These are phyloP conservation scores for Arthroderma sp. DNA, from an alignment of 2,329 filamentous ascomycete species.

Conservation along the genomic window DNA sequence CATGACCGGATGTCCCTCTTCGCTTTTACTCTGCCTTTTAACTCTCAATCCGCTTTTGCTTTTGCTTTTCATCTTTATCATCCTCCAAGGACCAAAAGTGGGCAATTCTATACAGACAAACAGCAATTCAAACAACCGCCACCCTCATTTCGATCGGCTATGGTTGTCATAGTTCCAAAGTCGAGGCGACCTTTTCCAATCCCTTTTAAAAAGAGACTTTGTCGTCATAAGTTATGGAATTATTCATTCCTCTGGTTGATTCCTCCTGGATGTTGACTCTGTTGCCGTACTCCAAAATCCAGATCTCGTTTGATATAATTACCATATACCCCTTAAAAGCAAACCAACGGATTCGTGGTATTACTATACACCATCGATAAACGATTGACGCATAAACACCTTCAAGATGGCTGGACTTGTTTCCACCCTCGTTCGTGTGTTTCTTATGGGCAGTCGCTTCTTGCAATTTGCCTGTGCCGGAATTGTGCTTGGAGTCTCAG, in stretches of 20 bases:
- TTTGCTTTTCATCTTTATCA: neutral
- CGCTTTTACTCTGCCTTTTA: neutral
- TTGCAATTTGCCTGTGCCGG: conserved; percentile 30
- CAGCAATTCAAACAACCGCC: neutral
- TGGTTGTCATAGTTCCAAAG: neutral
- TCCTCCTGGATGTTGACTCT: neutral
- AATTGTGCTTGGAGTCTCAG: conserved; percentile 33
- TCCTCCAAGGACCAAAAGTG: neutral
- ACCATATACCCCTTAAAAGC: neutral
- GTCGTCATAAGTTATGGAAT: neutral
- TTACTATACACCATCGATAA: neutral
- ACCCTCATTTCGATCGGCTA: neutral
- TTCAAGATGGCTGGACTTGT: neutral
- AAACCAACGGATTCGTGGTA: neutral
- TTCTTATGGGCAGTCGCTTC: conserved; percentile 12
- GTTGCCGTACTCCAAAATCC: neutral
- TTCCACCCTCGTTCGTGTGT: conserved; percentile 3
- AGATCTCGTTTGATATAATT: neutral
- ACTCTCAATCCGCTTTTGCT: neutral
- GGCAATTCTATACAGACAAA: neutral
- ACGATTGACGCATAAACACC: neutral
- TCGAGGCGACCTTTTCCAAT: neutral
- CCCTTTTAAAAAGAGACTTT: neutral
- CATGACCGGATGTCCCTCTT: neutral
- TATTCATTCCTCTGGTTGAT: neutral